phyloP scores from a whole-genome alignment of 2,329 filamentous ascomycete species.

The Monosporascus sp. region DNA sequence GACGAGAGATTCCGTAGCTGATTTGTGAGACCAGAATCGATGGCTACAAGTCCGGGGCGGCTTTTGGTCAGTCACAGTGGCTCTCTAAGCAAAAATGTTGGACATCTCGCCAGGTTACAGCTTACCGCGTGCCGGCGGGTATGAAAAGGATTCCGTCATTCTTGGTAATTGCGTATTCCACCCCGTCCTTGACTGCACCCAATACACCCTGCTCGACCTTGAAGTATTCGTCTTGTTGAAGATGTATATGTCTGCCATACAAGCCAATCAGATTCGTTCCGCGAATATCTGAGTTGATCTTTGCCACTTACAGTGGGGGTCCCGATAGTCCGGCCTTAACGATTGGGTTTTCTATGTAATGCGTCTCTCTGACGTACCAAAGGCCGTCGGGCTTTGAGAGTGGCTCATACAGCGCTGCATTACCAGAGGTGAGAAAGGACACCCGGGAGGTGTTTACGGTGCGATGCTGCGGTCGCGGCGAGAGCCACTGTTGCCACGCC shows the following conservation, averaged over 20 bases:
- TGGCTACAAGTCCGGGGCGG: too few species aligned
- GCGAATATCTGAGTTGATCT: not conserved
- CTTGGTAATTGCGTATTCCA: constrained; percentile 6
- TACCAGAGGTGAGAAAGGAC: not conserved
- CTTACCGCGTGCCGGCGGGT: constrained; percentile 9
- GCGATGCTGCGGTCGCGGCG: constrained; percentile 8
- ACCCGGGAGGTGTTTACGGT: constrained; percentile 1
- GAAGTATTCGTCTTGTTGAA: constrained; percentile 12
- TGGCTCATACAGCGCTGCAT: constrained; percentile 7
- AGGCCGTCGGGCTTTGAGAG: constrained; percentile 2
- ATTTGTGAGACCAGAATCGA: constrained; percentile 12
- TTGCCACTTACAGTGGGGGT: constrained; percentile 12
- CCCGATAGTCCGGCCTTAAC: constrained; percentile 10
- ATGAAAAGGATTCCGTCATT: constrained; percentile 9
- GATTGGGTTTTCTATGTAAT: constrained; percentile 9
- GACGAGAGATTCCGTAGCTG: constrained; percentile 8
- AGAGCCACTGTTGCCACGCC: constrained; percentile 14
- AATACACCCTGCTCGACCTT: constrained; percentile 13
- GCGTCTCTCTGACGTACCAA: constrained; percentile 10
- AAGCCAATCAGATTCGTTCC: not conserved
- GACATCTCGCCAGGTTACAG: too few species aligned
- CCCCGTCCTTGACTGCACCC: constrained; percentile 5
- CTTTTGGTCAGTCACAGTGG: too few species aligned
- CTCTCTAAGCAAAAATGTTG: too few species aligned
- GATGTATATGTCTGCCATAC: constrained; percentile 12